Base-by-base conservation (phyloP, 805 yeast genomes). In the Tetrapisispora phaffii region DNA sequence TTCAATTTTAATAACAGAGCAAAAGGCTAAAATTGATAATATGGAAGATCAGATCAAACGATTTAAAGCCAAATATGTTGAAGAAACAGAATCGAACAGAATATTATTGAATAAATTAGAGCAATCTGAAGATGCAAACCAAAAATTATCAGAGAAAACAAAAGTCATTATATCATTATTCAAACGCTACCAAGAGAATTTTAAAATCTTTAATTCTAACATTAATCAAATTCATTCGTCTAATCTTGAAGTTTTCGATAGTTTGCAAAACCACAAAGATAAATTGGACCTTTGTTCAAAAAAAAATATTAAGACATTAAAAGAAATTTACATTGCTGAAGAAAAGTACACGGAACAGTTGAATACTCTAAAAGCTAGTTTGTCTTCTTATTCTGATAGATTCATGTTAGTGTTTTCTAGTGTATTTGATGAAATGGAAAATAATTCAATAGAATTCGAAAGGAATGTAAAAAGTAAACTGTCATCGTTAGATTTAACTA, bases 1-100 rank as follows among this genome's bases (percentile, higher is more conserved):
- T 33, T 65, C 69, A 20, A 68, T 75, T 5, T 62, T 70, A 44
- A 67, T 73, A 13, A 77, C 69, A 24, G 82, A 77, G 46, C 76
- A 74, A 49, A 71, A 73, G 45, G 59, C 71, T 4, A 67, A 69
- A 46, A 63, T 75, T 9, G 71, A 68, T 34, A 70, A 72, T 1
- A 62, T 75, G 48, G 79, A 75, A 43, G 71, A 70, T 23, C 78
- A 74, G 51, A 63, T 73, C 22, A 65, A 59, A 40, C 63, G 63
- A 23, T 58, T 70, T 36, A 69, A 75, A 44, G 63, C 57, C 7
- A 69, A 70, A 38, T 63, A 63, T 46, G 77, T 73, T 24, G 57
- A 55, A 24, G 68, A 66, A 41, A 50, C 60, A 39, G 55, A 55
- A 22, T 48, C 59, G 15, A 53, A 62, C 26, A 54, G 54, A 44